Conservation (phyloP, 2,329 filamentous ascomycete genomes). For the Aspergillus ibericus region DNA sequence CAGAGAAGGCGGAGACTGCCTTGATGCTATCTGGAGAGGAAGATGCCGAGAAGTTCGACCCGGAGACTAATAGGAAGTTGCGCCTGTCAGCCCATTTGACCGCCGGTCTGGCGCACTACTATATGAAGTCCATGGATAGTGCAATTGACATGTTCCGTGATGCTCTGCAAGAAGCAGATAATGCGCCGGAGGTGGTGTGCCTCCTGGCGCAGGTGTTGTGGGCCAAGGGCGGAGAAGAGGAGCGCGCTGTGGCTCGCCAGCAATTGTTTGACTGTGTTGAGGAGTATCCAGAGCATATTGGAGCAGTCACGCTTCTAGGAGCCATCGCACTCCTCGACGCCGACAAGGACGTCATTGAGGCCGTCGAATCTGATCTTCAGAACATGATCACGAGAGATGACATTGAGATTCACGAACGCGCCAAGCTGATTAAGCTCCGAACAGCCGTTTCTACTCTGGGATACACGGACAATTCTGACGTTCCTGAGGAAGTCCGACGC, state of each 20-base stretch:
- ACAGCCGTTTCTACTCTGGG: slow-evolving; percentile 67
- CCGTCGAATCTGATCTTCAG: slow-evolving; percentile 76
- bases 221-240: slow-evolving; percentile 76
- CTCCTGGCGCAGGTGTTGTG: slow-evolving; percentile 88
- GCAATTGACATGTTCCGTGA: slow-evolving; percentile 78
- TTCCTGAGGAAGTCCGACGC: slow-evolving; percentile 51
- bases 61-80: slow-evolving; percentile 66
- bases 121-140: slow-evolving; percentile 62
- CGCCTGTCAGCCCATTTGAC: slow-evolving; percentile 84
- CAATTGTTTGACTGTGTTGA: slow-evolving; percentile 80
- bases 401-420: slow-evolving; percentile 63
- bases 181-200: slow-evolving; percentile 80
- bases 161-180: slow-evolving; percentile 73
- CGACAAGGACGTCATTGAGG: slow-evolving; percentile 75
- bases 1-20: slow-evolving; percentile 77
- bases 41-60: slow-evolving; percentile 61
- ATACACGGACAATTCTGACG: slow-evolving; percentile 45
- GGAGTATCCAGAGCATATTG: slow-evolving; percentile 70
- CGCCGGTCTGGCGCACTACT: slow-evolving; percentile 79
- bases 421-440: slow-evolving; percentile 71
- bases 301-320: slow-evolving; percentile 76
- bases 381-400: slow-evolving; percentile 67
- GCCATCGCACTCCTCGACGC: slow-evolving; percentile 79
- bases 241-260: slow-evolving; percentile 73
- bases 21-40: slow-evolving; percentile 75